Base-by-base conservation (phyloP, 2,329 filamentous ascomycete species). In the Monosporascus sp. region DNA sequence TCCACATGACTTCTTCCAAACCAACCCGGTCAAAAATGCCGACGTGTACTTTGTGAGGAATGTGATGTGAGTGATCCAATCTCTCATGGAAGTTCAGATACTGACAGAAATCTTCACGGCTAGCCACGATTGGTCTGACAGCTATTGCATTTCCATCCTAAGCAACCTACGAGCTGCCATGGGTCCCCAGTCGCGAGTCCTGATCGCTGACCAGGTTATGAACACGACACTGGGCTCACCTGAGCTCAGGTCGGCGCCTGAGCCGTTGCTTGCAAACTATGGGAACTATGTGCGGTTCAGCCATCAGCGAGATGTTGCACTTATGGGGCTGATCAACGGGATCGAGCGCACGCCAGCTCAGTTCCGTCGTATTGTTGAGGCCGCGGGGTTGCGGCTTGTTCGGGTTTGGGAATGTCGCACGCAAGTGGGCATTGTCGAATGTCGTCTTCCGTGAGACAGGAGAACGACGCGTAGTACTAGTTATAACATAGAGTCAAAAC, bases 141-240 rank as follows among this genome's bases (percentile, higher is more conserved):
- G 60, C 14, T 61, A 62, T 46, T 58, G 52, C 18, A 51, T 63
- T 22, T 17, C 54, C 22, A 64, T 64, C 31, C 52, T 63, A 15
- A 49, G 49, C 11, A 38, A 17, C 14, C 53, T 55, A 15, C n/a
- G 24, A 25, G 18, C 39, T 6, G 18, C 48, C n/a, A 57, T 57
- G 55, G 47, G 49, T 31, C 37, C 37, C 17, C 49, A 59, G 17
- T 59, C 62, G 3, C 54, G 58, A 17, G 37, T 61, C 43, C 52
- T 65, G 52, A 52, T 59, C n/a, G 47, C 59, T 49, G 65, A 68
- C n/a, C 64, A 65, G 48, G 65, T 69, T 8, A 69, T 67, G 65
- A 67, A 68, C 55, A 66, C 64, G 17, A 65, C 64, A 11, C 49
- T 61, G 5, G 65, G 65, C 6, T 56, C 50, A 47, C 43, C 55